Conservation (phyloP, 345 rosid species). For the Eucalyptus sp. region DNA sequence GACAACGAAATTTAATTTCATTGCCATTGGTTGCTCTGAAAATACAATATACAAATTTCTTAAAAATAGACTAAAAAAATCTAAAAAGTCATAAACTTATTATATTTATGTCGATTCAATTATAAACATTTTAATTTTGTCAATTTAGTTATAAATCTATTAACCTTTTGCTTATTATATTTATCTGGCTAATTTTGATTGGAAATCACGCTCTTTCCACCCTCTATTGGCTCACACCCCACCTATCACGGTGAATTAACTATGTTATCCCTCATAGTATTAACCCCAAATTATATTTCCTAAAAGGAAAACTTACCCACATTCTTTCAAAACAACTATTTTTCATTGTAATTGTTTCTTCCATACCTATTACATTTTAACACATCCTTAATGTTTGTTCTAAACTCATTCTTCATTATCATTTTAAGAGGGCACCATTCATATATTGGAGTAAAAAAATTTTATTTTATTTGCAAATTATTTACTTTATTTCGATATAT, state of each 20-base stretch:
- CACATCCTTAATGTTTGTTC: background rate
- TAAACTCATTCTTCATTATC: background rate
- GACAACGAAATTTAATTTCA: no score
- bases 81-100: rapidly evolving
- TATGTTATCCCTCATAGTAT: no score
- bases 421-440: background rate
- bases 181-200: rapidly evolving
- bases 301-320: background rate
- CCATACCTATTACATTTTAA: background rate
- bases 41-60: no score
- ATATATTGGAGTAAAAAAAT: background rate
- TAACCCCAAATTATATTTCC: background rate
- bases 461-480: background rate
- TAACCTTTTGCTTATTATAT: no score
- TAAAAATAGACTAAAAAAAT: no score
- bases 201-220: no score
- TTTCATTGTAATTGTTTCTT: no score
- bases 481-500: background rate
- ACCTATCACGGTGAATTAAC: rapidly evolving
- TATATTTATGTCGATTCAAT: no score
- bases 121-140: rapidly evolving
- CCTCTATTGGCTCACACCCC: no score
- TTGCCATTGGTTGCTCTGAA: no score
- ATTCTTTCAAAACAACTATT: background rate
- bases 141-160: no score